These are phyloP conservation scores for Phaeophleospora eucalypticola DNA, from an alignment of 2,329 filamentous ascomycete genomes.

Conservation along the genomic window DNA sequence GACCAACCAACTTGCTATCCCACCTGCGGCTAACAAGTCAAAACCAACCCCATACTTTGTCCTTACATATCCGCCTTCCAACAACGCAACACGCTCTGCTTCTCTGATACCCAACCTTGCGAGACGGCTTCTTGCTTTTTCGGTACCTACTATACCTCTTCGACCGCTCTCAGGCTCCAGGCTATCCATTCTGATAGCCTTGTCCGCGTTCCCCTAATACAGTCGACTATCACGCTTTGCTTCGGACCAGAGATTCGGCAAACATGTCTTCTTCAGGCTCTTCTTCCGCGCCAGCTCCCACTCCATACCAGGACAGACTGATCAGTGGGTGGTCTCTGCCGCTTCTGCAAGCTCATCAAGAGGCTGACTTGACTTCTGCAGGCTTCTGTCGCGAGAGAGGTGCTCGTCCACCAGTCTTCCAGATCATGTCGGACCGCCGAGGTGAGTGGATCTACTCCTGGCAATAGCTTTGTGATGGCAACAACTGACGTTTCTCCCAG, in stretches of 20 bases:
- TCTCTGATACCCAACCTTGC: conserved; percentile 26
- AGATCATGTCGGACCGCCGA: conserved; percentile 70
- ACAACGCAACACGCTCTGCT: not conserved
- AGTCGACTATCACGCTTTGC: no score
- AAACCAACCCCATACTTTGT: no score
- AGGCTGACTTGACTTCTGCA: conserved; percentile 7
- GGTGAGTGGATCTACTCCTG: conserved; percentile 46
- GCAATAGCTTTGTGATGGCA: not conserved
- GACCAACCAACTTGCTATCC: conserved; percentile 11
- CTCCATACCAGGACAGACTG: conserved; percentile 33
- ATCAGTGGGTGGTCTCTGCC: conserved; percentile 26
- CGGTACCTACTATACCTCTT: no score
- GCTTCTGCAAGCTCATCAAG: not conserved
- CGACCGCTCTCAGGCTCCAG: no score
- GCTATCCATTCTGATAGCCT: no score
- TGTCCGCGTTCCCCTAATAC: no score
- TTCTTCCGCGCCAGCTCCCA: conserved; percentile 2
- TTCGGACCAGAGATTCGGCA: not conserved
- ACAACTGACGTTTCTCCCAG: conserved; percentile 43
- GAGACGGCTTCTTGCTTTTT: conserved; percentile 22
- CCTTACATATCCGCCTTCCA: no score
- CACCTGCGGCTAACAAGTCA: conserved; percentile 26
- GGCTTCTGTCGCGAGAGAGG: conserved; percentile 28
- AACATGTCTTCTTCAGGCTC: not conserved
- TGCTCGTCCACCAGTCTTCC: conserved; percentile 44